Evolutionary conservation across 257 asterid genomes (phyloP), one percentile per base, ranked within the genome.

Genomic region (Nicotiana otophora): DNA sequence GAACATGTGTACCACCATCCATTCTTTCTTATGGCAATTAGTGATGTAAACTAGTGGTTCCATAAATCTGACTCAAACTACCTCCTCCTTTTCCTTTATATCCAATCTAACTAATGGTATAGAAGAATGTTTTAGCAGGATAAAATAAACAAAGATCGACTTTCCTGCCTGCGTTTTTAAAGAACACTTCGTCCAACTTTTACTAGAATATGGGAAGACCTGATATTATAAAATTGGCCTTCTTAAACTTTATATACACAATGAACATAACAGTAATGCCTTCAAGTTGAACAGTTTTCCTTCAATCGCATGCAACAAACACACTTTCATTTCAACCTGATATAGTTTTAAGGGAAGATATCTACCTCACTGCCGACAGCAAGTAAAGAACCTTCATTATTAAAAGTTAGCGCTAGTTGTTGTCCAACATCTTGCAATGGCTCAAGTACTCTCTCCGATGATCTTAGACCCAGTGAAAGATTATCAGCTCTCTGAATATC

Each of bases 341-440:
- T 15, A 60, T 26, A 33, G 79, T 46, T 31, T 42, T n/a, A 23
- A 82, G 83, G 72, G 28, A 65, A 30, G 81, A 86, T 53, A 65
- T 68, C 87, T 93, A 96, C 99, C 99, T 96, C 97, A 76, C 98
- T 95, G 84, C 99, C 99, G 46, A 87, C 89, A 61, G 99, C 99
- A 77, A 96, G 97, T 86, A 94, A 82, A 87, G 86, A 92, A 79
- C 99, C 99, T 33, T 92, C 97, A 53, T 69, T 80, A 86, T 86
- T 90, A 74, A 96, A 96, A 33, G 95, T 85, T 85, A 94, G 42
- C n/a, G 98, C 90, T 85, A 96, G 84, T 62, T 96, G 99, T 83
- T 92, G 98, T 64, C 92, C 98, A 83, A 96, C 91, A 85, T 89
- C 98, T 89, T 94, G 89, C 92, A 96, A 85, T 72, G 88, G 84